Percentiles rank a stretch among this genome's conserved stretches.
Conservation (phyloP, 2,329 filamentous ascomycete genomes). For the Xylariaceae sp. region DNA sequence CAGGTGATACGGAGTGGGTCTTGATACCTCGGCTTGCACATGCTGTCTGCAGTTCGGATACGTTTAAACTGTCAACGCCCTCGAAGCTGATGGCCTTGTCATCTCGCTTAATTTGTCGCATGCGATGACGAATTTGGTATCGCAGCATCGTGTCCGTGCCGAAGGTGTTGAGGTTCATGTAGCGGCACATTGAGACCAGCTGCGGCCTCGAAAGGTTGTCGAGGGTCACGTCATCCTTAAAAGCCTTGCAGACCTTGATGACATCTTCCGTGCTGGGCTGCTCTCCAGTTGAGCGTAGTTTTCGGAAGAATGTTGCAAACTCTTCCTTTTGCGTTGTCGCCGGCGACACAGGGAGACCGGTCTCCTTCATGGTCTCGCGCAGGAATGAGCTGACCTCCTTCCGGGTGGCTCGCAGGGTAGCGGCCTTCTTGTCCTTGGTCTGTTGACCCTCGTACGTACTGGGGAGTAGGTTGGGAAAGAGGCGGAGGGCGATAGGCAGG, state of each 20-base stretch:
- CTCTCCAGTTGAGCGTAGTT: conserved; percentile 88
- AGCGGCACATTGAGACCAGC: conserved; percentile 94
- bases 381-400: conserved; percentile 93
- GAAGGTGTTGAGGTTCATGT: conserved; percentile 96
- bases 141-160: conserved; percentile 97
- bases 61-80: conserved; percentile 88
- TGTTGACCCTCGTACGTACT: conserved; percentile 95
- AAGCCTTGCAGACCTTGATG: conserved; percentile 98
- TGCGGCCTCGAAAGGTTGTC: conserved; percentile 96
- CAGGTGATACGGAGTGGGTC: conserved; percentile 88
- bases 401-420: conserved; percentile 73
- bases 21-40: conserved; percentile 89
- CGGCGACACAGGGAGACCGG: conserved; percentile 81
- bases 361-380: conserved; percentile 83
- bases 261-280: conserved; percentile 84
- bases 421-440: conserved; percentile 84
- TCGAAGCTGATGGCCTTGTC: conserved; percentile 92
- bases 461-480: conserved; percentile 96
- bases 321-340: conserved; percentile 87
- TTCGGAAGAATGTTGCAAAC: conserved; percentile 95
- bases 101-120: conserved; percentile 99
- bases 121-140: conserved; percentile 93
- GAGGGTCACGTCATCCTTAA: conserved; percentile 94
- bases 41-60: conserved; percentile 86
- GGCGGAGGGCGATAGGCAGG: conserved; percentile 81